These are phyloP conservation scores for Neofusicoccum sp. DNA, from an alignment of 2,329 filamentous ascomycete species.

Conservation along the genomic window DNA sequence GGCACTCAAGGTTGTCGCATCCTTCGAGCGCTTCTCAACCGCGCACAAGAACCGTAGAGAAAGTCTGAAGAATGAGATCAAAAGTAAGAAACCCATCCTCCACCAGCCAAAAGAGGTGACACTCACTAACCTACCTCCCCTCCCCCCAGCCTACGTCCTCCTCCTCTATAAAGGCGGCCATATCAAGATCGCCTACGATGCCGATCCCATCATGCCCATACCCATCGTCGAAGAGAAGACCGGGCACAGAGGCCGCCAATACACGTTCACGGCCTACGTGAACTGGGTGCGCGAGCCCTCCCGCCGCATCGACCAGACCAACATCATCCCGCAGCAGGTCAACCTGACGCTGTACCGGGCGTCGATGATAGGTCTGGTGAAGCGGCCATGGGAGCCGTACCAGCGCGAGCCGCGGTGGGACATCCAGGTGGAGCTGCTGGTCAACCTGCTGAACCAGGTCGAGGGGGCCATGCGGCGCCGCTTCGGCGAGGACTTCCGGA, in stretches of 20 bases:
- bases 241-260: too few species aligned
- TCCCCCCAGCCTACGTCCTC: too few species aligned
- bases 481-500: neutral
- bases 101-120: too few species aligned
- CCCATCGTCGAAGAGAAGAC: too few species aligned
- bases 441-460: neutral
- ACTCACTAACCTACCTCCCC: too few species aligned
- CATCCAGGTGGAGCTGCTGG: neutral
- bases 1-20: neutral
- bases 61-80: neutral
- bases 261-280: too few species aligned
- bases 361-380: neutral
- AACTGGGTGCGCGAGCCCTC: too few species aligned
- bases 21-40: neutral
- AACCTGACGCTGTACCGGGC: neutral
- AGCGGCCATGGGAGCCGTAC: neutral
- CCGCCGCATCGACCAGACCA: too few species aligned
- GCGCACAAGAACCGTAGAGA: neutral
- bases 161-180: too few species aligned
- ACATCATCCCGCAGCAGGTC: neutral
- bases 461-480: neutral
- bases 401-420: constrained; percentile 5
- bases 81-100: neutral
- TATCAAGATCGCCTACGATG: too few species aligned
- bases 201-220: too few species aligned